Conservation (phyloP, 495 filamentous ascomycete genomes). For the Penicillium dipodomyicola region DNA sequence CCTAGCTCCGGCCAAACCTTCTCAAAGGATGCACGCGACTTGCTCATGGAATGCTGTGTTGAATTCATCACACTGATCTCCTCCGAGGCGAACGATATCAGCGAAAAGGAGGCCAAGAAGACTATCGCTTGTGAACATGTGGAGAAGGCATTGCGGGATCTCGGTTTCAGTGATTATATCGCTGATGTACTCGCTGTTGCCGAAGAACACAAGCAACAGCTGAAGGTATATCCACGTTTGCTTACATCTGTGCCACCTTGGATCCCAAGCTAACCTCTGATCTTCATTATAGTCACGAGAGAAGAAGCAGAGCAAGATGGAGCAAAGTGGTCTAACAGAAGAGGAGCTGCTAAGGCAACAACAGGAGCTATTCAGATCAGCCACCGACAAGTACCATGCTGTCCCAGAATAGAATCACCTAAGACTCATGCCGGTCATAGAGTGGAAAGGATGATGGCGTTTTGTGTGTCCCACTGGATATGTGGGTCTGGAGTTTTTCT, state of each 20-base stretch:
- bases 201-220: constrained; percentile 84
- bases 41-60: constrained; percentile 97
- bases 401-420: constrained; percentile 37
- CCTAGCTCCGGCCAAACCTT: constrained; percentile 68
- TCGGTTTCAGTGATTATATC: constrained; percentile 90
- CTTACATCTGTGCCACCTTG: background rate
- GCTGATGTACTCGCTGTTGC: constrained; percentile 82
- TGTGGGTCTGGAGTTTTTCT: constrained; percentile 26
- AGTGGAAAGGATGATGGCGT: constrained; percentile 29
- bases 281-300: constrained; percentile 68
- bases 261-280: constrained; percentile 11
- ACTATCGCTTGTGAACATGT: constrained; percentile 97
- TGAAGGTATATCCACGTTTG: constrained; percentile 62
- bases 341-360: constrained; percentile 87
- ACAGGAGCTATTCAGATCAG: constrained; percentile 83
- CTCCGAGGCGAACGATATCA: constrained; percentile 96
- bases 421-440: constrained; percentile 42
- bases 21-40: constrained; percentile 88
- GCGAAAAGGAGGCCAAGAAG: constrained; percentile 97
- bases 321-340: constrained; percentile 83
- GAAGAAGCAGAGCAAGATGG: constrained; percentile 95
- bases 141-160: constrained; percentile 81
- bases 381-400: constrained; percentile 69
- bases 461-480: constrained; percentile 13
- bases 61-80: constrained; percentile 98